A percentile compares a stretch with the other conserved stretches of the same genome.
Evolutionary conservation across 2,329 filamentous ascomycete species (phyloP).

Genomic region (Sporothrix euskadiensis): DNA sequence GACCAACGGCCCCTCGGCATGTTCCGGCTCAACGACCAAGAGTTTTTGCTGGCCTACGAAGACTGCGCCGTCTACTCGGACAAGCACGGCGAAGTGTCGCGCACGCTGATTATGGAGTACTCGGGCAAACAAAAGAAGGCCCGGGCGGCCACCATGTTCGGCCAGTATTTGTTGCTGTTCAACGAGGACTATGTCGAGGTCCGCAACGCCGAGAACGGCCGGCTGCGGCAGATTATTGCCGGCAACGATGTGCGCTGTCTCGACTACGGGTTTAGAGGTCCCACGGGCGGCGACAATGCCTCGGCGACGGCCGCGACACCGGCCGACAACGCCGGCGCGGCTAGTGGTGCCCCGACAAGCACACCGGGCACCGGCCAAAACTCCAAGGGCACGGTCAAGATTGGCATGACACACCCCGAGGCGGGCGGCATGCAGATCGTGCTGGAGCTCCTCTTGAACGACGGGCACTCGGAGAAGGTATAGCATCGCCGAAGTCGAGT

Average conservation of each 20-base stretch:
- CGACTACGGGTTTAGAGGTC: constrained; percentile 74
- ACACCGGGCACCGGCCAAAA: constrained; percentile 42
- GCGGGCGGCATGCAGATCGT: constrained; percentile 81
- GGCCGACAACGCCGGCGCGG: not conserved
- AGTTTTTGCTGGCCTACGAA: constrained; percentile 91
- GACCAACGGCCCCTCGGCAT: constrained; percentile 88
- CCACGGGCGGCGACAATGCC: constrained; percentile 49
- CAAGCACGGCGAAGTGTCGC: constrained; percentile 93
- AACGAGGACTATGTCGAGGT: constrained; percentile 97
- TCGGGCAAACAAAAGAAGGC: constrained; percentile 83
- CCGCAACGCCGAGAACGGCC: constrained; percentile 91
- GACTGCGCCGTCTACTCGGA: constrained; percentile 98
- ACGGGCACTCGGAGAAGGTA: constrained; percentile 66
- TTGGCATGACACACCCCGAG: constrained; percentile 93
- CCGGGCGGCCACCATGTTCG: constrained; percentile 81
- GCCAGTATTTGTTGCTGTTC: constrained; percentile 88
- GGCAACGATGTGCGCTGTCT: constrained; percentile 87
- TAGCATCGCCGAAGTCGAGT: constrained; percentile 13
- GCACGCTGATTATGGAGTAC: constrained; percentile 97
- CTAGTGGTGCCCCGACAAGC: not conserved
- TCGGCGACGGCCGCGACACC: constrained; percentile 36
- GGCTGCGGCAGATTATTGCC: constrained; percentile 89
- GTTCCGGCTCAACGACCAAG: constrained; percentile 90
- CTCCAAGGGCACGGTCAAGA: constrained; percentile 79
- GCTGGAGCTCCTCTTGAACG: constrained; percentile 88